Base-by-base conservation (phyloP, 2,329 filamentous ascomycete genomes). In the Chrysoporthe deuterocubensis region DNA sequence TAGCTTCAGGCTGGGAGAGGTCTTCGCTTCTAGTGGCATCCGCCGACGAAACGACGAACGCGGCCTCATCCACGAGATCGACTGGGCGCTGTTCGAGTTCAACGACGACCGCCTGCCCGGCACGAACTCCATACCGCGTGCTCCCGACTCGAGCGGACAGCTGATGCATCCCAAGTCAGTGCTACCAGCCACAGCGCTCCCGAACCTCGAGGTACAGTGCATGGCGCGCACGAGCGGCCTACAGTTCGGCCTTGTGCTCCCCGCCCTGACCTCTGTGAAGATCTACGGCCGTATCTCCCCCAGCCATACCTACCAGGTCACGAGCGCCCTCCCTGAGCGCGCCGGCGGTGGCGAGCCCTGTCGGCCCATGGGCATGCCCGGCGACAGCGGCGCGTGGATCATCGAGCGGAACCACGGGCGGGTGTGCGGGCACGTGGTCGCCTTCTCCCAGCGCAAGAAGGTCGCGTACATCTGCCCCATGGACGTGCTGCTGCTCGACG, bases 381-480 rank as follows among this genome's bases (percentile, higher is more conserved):
- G 95, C 21, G 95, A 98, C 77, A 95, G 91, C 7, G 95, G 95
- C 4, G 95, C 95, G 0, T 98, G 95, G 95, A 88, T 98, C 4
- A 89, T 97, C 18, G 92, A 95, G 73, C 90, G 92, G 67, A 85
- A 86, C 6, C 84, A 89, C n/a, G 93, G 93, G 1, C 87, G 89
- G 48, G 88, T 97, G 3, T 96, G 93, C 73, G 95, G 95, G 0
- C 95, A 97, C 74, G 92, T 98, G 0, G 84, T 98, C 14, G 95
- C 95, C 0, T 97, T 92, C 89, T 95, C 91, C 72, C 87, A 89
- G 71, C 88, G 90, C 70, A 95, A 92, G 75, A 88, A 88, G 54
- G 90, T 93, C 5, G 94, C 94, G 0, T 98, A 97, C 77, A 96
- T 98, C 70, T 96, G 93, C 70, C 95, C 95, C 0, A 98, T 98